Base-by-base conservation (phyloP, 208 protist species). In the Trypanosomatidae sp. region DNA sequence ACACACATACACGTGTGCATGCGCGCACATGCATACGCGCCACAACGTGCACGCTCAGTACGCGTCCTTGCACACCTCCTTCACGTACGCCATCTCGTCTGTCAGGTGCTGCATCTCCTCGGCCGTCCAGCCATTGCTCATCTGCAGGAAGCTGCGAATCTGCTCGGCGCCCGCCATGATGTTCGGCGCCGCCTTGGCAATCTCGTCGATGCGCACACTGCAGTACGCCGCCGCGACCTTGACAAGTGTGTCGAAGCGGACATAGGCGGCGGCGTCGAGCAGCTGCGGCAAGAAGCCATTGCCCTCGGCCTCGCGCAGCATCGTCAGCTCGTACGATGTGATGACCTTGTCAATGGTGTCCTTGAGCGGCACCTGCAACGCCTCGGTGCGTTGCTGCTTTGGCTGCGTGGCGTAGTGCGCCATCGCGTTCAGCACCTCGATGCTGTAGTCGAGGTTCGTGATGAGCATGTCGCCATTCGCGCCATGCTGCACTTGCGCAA, bases 101-200 rank as follows among this genome's bases (percentile, higher is more conserved):
- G 43, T 20, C 24, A 89, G 62, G 41, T 77, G 63, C 15, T 28
- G 51, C 62, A 69, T 80, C 53, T 86, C 80, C 44, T 83, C 75
- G 33, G 40, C 44, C 11, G 64, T 86, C 75, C 75, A 89, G 33
- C 80, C 73, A 49, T 89, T 89, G 45, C 72, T 63, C 43, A 83
- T 64, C 20, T 67, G 61, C 20, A 80, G 43, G 26, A 75, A 85
- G 18, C 56, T 21, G 6, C 75, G 66, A 6, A 89, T 52, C 8
- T 57, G 22, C 47, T 68, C 64, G 2, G 80, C 80, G 10, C 72
- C 75, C 22, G 54, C 48, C 80, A 89, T 88, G 35, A 88, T 89
- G 35, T 59, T 51, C 13, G 71, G 66, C 19, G 74, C 68, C 2
- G 16, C 56, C 21, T 56, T 57, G 8, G 71, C 44, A 25, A 89